Evolutionary conservation across 225 moss, liverwort and hornwort genomes (phyloP).

Genomic region (Thuidium tamariscinum): DNA sequence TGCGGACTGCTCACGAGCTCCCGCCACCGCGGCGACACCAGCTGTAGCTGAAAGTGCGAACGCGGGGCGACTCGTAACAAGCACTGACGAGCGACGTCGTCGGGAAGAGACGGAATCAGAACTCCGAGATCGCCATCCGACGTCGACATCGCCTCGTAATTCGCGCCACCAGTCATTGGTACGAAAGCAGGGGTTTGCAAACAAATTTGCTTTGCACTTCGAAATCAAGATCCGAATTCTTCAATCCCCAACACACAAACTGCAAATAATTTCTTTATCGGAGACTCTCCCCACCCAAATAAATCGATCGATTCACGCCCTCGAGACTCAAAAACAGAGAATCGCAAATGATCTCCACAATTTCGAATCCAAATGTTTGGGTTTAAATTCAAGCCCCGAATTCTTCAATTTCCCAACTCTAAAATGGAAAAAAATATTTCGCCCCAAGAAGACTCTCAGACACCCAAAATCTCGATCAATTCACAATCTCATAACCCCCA

Average conservation of each 20-base stretch:
- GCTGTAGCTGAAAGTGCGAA: conserved; percentile 46
- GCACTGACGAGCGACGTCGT: conserved; percentile 75
- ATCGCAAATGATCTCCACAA: neutral
- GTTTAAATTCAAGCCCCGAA: neutral
- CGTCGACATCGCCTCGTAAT: neutral
- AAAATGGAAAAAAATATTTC: neutral
- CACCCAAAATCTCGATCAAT: no score
- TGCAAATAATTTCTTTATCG: neutral
- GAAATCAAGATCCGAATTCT: neutral
- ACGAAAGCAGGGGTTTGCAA: neutral
- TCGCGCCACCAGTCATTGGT: neutral
- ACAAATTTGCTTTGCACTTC: neutral
- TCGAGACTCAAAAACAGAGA: neutral
- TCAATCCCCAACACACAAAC: neutral
- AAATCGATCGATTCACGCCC: neutral
- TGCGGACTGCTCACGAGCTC: conserved; percentile 42
- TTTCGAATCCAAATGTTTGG: neutral
- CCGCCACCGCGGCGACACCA: conserved; percentile 59
- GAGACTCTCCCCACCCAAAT: neutral
- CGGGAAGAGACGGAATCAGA: conserved; percentile 56
- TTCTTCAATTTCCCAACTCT: neutral
- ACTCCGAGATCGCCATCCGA: neutral
- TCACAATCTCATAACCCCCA: neutral
- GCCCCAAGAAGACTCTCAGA: neutral
- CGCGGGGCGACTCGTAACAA: conserved; percentile 49